These are phyloP conservation scores for Colletotrichum phormii DNA, from an alignment of 2,329 filamentous ascomycete genomes.

Conservation along the genomic window DNA sequence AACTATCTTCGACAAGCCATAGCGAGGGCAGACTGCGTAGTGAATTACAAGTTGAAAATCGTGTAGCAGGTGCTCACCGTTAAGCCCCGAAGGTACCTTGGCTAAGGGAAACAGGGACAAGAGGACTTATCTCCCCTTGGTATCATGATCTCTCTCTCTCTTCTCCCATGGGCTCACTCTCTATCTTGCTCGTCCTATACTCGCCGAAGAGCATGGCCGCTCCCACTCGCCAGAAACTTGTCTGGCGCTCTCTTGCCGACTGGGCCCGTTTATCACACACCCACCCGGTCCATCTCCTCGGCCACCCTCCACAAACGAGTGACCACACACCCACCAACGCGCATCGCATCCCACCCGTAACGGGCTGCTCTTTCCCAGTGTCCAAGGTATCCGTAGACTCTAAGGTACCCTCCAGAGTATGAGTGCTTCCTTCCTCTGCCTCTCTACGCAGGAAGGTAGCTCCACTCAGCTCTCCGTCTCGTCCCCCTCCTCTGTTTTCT, in stretches of 20 bases:
- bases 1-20: conserved; percentile 4
- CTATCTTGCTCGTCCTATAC: background rate
- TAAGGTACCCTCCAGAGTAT: background rate
- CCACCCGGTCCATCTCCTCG: conserved; percentile 26
- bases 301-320: conserved; percentile 33
- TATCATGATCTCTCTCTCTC: conserved; percentile 22
- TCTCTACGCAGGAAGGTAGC: background rate
- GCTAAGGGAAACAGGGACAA: conserved; percentile 14
- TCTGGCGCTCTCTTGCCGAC: conserved; percentile 19
- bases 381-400: background rate
- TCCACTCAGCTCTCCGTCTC: conserved; percentile 6
- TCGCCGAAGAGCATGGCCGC: background rate
- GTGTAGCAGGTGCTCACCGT: conserved; percentile 6
- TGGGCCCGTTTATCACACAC: conserved; percentile 27
- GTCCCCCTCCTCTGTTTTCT: background rate
- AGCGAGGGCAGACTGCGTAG: background rate
- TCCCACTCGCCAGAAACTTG: background rate
- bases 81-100: conserved; percentile 6
- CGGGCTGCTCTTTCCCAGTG: background rate
- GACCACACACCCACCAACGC: conserved; percentile 16
- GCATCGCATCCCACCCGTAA: conserved; percentile 7
- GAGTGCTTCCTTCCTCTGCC: background rate
- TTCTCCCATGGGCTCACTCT: background rate
- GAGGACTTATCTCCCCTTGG: conserved; percentile 25
- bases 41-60: background rate